Evolutionary conservation across 148 eudicot genomes (phyloP), one percentile per base, ranked within the genome.

Genomic region (Pharnaceum exiguum): DNA sequence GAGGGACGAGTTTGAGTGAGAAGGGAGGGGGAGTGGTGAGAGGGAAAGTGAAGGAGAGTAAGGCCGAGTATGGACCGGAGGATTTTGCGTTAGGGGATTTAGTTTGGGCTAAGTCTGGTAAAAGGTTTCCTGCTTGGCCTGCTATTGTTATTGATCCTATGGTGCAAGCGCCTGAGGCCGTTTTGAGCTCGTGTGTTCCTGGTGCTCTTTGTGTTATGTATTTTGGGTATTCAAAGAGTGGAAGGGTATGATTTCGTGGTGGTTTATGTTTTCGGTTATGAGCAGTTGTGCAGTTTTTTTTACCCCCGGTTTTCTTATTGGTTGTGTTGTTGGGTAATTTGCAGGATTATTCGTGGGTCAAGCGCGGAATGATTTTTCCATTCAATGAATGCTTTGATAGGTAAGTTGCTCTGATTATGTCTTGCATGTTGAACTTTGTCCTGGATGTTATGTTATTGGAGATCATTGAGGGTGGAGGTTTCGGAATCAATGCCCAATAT

Each of bases 261-360:
- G 12, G 38, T 35, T 35, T 35, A 35, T 12, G 8, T 35, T 35
- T 7, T 35, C 12, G 38, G 38, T 35, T 35, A 12, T 35, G 38
- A 35, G 7, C 7, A 7, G 38, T 35, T 35, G 12, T 6, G 38
- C 38, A n/a, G n/a, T n/a, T n/a, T n/a, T n/a, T n/a, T n/a, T n/a
- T n/a, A n/a, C 8, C 26, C 40, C 3, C 2, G 40, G 10, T 39
- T 6, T 19, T 25, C 3, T 26, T 49, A 3, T 6, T 60, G 21
- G 17, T 43, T 27, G 26, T 9, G 9, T 31, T 22, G 8, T 52
- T 12, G 51, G 13, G 11, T 61, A 35, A 30, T 63, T 59, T 46
- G 62, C 79, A 93, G 96, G 99, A 93, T 67, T 93, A 93, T 75
- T 89, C 83, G 10, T 93, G 99, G 99, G 85, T 89, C 31, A 93